phyloP scores from a whole-genome alignment of 805 yeast genomes.

The Metschnikowia rubicola region DNA sequence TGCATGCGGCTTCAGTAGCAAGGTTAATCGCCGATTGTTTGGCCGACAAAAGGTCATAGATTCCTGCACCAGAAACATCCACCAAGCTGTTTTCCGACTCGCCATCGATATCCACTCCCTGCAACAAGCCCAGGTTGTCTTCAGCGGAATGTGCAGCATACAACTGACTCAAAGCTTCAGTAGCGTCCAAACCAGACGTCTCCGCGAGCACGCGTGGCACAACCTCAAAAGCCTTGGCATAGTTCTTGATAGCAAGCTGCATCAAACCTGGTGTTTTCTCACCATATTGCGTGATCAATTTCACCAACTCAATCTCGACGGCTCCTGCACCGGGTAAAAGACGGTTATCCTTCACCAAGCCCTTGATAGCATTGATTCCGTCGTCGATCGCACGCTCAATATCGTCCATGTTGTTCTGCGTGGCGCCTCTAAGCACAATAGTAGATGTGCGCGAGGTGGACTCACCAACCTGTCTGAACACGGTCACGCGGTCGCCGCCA shows the following conservation, averaged over 20 bases:
- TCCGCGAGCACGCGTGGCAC: conserved; percentile 91
- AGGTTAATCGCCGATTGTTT: conserved; percentile 85
- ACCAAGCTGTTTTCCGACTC: conserved; percentile 57
- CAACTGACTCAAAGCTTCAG: conserved; percentile 83
- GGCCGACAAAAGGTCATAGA: conserved; percentile 74
- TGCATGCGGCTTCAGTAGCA: conserved; percentile 93
- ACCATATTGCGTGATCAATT: conserved; percentile 76
- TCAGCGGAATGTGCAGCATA: conserved; percentile 78
- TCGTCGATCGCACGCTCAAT: conserved; percentile 97
- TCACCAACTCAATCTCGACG: conserved; percentile 81
- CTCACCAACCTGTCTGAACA: conserved; percentile 70
- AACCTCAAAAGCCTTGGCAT: conserved; percentile 92
- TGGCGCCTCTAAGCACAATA: conserved; percentile 92
- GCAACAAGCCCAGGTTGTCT: conserved; percentile 45
- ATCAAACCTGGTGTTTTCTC: conserved; percentile 90
- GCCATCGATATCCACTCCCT: conserved; percentile 76
- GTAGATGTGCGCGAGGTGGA: conserved; percentile 81
- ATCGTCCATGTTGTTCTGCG: conserved; percentile 89
- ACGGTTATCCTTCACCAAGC: conserved; percentile 73
- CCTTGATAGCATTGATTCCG: conserved; percentile 89
- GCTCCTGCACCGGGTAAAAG: conserved; percentile 97
- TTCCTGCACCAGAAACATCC: conserved; percentile 65
- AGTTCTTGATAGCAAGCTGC: conserved; percentile 91
- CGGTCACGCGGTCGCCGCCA: conserved; percentile 96
- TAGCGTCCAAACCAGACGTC: conserved; percentile 87